Evolutionary conservation across 2,329 filamentous ascomycete genomes (phyloP).

Genomic region (Curvularia lunata): DNA sequence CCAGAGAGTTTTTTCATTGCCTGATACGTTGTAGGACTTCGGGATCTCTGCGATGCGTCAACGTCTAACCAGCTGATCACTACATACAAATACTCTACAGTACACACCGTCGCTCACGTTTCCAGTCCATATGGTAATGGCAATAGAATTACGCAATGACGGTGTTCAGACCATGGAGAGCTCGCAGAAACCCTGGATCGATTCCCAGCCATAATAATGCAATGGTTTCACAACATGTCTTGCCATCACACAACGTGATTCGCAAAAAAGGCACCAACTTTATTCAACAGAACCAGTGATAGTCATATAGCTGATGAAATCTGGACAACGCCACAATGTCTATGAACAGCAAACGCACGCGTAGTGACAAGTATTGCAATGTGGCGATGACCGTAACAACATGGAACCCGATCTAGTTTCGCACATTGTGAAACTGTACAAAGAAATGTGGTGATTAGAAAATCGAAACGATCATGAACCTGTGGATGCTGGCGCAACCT

Average conservation of each 20-base stretch:
- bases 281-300: not conserved
- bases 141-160: not conserved
- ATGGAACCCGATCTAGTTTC: not conserved
- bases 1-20: not conserved
- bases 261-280: not conserved
- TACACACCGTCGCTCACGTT: not conserved
- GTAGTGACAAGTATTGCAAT: not conserved
- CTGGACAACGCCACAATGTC: not conserved
- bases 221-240: not conserved
- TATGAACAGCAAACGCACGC: not conserved
- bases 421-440: not conserved
- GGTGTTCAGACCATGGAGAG: not conserved
- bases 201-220: not conserved
- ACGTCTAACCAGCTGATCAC: not conserved
- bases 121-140: not conserved
- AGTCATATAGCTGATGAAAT: not conserved
- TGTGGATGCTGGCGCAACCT: not conserved
- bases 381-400: not conserved
- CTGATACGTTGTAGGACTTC: not conserved
- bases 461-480: not conserved
- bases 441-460: not conserved
- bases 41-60: not conserved
- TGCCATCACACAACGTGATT: not conserved
- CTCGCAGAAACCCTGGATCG: not conserved
- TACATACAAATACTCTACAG: not conserved